Base-by-base conservation (phyloP, 345 rosid genomes). In the Excoecaria cochinchinensis region DNA sequence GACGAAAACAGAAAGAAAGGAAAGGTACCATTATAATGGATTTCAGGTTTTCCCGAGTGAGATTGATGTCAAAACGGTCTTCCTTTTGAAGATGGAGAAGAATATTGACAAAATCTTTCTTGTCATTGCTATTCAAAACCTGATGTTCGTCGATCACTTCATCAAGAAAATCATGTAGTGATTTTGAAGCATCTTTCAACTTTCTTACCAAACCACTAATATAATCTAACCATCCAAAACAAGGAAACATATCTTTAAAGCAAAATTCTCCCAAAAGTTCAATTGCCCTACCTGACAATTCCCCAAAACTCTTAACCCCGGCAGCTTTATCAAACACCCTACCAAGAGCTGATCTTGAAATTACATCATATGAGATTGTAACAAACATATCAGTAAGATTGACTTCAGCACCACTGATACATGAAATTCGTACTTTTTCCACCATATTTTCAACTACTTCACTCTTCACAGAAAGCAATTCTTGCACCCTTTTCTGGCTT, bases 141-240 rank as follows among this genome's bases (percentile, higher is more conserved):
- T 61, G 31, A 55, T 61, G 81, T 53, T 78, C 77, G 39, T 74
- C 71, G 8, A 78, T 78, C 70, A 78, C 81, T 62, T 52, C 51
- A 40, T 78, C 81, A 39, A 78, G 52, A 67, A 59, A 62, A 13
- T 4, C 74, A 53, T 69, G 22, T 46, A 10, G 74, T 8, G 36
- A 25, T 39, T 77, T 42, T 61, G 53, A 31, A 17, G n/a, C 7
- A 17, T 2, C 24, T 38, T 69, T 68, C 21, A 78, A 3, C 47
- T 19, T n/a, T 8, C 36, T 3, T 1, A 24, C 46, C 8, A 78
- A 25, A 7, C 81, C 81, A 10, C 70, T 24, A 6, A 78, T 13
- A 7, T 70, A 11, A 60, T 78, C 74, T 56, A 78, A 69, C 75
- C 74, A 74, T 59, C 68, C 78, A 22, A 79, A 46, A 17, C 48